Percentiles rank a stretch among this genome's conserved stretches.
Conservation (phyloP, 169 alveolate species). For the Plasmodium chabaudi region DNA sequence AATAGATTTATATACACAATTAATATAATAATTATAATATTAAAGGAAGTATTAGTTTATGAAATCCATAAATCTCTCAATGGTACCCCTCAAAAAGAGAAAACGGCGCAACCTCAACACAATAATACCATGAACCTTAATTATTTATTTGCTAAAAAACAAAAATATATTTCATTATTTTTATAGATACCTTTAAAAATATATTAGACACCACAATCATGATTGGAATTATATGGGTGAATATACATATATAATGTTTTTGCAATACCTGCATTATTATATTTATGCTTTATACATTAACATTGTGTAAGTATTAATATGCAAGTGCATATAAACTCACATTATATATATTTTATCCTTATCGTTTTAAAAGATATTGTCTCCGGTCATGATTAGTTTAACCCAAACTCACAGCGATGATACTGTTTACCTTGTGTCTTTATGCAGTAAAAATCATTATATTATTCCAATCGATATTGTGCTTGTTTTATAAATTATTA, state of each 20-base stretch:
- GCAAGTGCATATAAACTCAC: not conserved
- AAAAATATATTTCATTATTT: not conserved
- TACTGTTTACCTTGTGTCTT: conserved; percentile 52
- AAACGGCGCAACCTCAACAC: not conserved
- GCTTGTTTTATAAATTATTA: too few relatives aligned
- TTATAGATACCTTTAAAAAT: conserved; percentile 58
- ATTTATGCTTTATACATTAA: not conserved
- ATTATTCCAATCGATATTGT: too few relatives aligned
- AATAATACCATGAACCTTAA: not conserved
- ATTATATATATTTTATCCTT: conserved; percentile 14
- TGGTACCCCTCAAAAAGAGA: conserved; percentile 22
- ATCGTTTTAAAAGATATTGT: conserved; percentile 25
- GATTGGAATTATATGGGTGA: conserved; percentile 76
- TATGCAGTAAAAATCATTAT: conserved; percentile 16
- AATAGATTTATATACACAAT: conserved; percentile 25
- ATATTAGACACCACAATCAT: conserved; percentile 53
- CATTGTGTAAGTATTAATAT: not conserved
- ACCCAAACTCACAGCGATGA: conserved; percentile 73
- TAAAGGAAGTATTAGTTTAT: conserved; percentile 59
- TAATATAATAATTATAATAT: conserved; percentile 34
- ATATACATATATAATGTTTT: not conserved
- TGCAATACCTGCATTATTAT: not conserved
- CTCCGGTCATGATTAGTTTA: conserved; percentile 67
- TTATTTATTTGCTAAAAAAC: not conserved
- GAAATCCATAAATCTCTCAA: conserved; percentile 50